Evolutionary conservation across 1,284 basidiomycete species (phyloP).

Genomic region (Farysia itapuensis): DNA sequence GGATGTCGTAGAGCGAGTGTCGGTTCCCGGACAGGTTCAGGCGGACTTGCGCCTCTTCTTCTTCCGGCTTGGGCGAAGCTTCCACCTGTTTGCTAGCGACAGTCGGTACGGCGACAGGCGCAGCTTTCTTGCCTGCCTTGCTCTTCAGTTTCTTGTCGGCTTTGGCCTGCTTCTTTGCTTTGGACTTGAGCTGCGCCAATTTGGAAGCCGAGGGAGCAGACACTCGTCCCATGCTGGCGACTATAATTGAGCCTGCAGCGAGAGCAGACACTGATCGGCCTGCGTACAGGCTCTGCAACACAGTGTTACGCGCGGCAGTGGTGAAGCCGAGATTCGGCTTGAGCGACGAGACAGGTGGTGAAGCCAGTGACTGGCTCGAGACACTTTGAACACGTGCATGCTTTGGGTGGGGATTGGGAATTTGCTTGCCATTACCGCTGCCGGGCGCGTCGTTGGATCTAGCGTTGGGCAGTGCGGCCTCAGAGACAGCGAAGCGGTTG

Average conservation of each 20-base stretch:
- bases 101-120: background rate
- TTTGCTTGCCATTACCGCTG: too few species aligned
- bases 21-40: slow-evolving; percentile 11
- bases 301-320: slow-evolving; percentile 24
- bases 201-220: slow-evolving; percentile 7
- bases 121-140: background rate
- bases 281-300: slow-evolving; percentile 22
- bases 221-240: slow-evolving; percentile 16
- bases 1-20: slow-evolving; percentile 15
- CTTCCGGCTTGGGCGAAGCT: background rate
- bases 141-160: slow-evolving; percentile 1
- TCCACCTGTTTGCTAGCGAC: background rate
- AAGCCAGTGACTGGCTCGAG: too few species aligned
- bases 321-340: slow-evolving; percentile 36
- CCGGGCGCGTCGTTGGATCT: too few species aligned
- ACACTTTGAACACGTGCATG: too few species aligned
- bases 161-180: slow-evolving; percentile 1
- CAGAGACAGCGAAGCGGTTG: slow-evolving; percentile 24
- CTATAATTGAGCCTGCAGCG: slow-evolving; percentile 17
- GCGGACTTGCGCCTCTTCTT: too few species aligned
- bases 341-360: too few species aligned
- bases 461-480: slow-evolving; percentile 17
- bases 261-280: slow-evolving; percentile 17
- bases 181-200: background rate
- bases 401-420: too few species aligned